Evolutionary conservation across 2,329 filamentous ascomycete genomes (phyloP).

Genomic region (Ophiostoma australiae): DNA sequence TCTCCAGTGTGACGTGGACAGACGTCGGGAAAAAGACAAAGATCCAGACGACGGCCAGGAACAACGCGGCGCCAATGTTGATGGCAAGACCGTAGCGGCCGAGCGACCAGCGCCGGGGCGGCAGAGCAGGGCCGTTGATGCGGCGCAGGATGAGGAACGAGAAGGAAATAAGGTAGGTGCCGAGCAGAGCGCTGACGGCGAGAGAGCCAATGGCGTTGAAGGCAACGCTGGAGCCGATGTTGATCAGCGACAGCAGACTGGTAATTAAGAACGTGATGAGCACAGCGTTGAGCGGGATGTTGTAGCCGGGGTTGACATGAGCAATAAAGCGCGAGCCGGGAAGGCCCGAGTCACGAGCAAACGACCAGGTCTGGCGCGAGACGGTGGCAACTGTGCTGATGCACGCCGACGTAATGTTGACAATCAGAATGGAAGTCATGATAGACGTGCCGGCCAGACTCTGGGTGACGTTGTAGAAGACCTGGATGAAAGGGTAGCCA

Average conservation of each 20-base stretch:
- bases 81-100: constrained; percentile 40
- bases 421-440: constrained; percentile 47
- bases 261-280: constrained; percentile 46
- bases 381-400: constrained; percentile 54
- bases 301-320: constrained; percentile 31
- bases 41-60: constrained; percentile 43
- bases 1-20: constrained; percentile 35
- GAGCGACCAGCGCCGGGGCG: constrained; percentile 39
- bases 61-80: constrained; percentile 42
- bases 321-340: constrained; percentile 40
- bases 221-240: constrained; percentile 47
- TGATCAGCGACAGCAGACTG: constrained; percentile 44
- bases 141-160: constrained; percentile 42
- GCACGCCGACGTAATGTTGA: constrained; percentile 46
- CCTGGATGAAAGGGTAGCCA: constrained; percentile 54
- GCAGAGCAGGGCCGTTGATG: constrained; percentile 38
- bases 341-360: constrained; percentile 42
- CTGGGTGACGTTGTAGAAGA: constrained; percentile 49
- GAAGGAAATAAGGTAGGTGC: constrained; percentile 48
- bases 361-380: constrained; percentile 54
- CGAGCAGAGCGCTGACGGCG: constrained; percentile 46
- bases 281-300: constrained; percentile 43
- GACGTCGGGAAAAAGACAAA: constrained; percentile 46
- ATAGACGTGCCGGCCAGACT: constrained; percentile 45
- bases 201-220: constrained; percentile 53